phyloP scores from a whole-genome alignment of 768 basidiomycete species.

The Boletus patriciae region DNA sequence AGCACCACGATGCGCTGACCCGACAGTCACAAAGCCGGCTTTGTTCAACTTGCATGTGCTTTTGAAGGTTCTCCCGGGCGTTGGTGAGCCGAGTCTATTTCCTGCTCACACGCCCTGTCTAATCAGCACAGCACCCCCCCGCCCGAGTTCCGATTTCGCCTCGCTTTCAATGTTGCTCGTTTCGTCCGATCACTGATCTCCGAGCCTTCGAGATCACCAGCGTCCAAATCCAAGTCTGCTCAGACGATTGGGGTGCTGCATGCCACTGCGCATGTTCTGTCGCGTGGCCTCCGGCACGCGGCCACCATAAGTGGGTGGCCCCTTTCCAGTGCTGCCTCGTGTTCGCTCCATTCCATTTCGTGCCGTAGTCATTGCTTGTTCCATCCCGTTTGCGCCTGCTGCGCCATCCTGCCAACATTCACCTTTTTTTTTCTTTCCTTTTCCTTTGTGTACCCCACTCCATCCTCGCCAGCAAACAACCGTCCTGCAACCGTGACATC shows the following conservation, averaged over 20 bases:
- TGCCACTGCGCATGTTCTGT: not conserved
- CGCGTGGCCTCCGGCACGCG: constrained; percentile 20
- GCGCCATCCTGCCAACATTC: constrained; percentile 11
- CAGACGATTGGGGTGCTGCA: not conserved
- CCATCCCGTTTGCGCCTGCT: constrained; percentile 30
- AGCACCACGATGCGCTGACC: too few relatives aligned
- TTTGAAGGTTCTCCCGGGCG: not conserved
- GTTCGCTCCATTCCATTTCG: constrained; percentile 22
- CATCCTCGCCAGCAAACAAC: not conserved
- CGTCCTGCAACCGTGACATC: not conserved
- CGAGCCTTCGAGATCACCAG: not conserved
- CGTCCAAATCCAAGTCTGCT: not conserved
- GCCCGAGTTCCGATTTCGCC: not conserved
- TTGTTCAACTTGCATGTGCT: not conserved
- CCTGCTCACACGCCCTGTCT: not conserved
- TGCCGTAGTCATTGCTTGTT: constrained; percentile 15
- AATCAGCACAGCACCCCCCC: too few relatives aligned
- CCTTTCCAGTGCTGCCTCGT: constrained; percentile 35
- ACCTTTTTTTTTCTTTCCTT: constrained; percentile 1
- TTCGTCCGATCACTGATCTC: not conserved
- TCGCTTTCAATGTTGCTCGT: not conserved
- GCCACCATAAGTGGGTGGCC: constrained; percentile 17
- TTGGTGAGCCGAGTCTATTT: not conserved
- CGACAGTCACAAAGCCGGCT: not conserved
- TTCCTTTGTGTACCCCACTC: not conserved